A percentile compares a stretch with the other conserved stretches of the same genome.
Conservation (phyloP, 768 basidiomycete species). For the Lepiota venenata region DNA sequence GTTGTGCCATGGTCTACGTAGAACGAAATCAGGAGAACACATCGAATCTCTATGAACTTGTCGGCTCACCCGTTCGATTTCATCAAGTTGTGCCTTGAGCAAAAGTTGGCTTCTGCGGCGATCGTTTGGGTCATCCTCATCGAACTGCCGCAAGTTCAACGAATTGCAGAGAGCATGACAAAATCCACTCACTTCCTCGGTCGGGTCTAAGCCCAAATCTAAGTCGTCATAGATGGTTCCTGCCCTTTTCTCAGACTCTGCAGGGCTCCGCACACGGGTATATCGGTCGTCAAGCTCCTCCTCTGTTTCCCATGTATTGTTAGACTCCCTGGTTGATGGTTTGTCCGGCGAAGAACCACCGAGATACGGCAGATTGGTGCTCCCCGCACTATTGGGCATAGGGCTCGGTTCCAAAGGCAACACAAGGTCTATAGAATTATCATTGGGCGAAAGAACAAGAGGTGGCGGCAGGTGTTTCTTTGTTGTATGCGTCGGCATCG, state of each 20-base stretch:
- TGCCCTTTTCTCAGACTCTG: slow-evolving; percentile 41
- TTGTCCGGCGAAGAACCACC: slow-evolving; percentile 18
- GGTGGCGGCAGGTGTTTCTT: slow-evolving; percentile 56
- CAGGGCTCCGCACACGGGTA: slow-evolving; percentile 29
- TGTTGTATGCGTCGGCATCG: slow-evolving; percentile 24
- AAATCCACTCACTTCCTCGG: slow-evolving; percentile 36
- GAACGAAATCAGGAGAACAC: slow-evolving; percentile 1
- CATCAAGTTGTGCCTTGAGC: slow-evolving; percentile 74
- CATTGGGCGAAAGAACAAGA: slow-evolving; percentile 43
- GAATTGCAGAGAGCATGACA: slow-evolving; percentile 3
- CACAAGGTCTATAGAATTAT: slow-evolving; percentile 24
- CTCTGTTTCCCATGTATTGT: slow-evolving; percentile 13
- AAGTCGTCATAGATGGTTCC: slow-evolving; percentile 52
- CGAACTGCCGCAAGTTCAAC: slow-evolving; percentile 41
- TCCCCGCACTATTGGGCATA: slow-evolving; percentile 30
- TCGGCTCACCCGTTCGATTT: slow-evolving; percentile 61
- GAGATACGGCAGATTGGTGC: slow-evolving; percentile 45
- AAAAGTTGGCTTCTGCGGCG: slow-evolving; percentile 70
- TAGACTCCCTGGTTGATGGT: slow-evolving; percentile 4
- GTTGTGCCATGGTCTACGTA: slow-evolving; percentile 56
- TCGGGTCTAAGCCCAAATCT: slow-evolving; percentile 45
- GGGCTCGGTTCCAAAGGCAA: slow-evolving; percentile 35
- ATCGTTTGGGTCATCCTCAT: slow-evolving; percentile 71
- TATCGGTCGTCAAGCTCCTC: slow-evolving; percentile 43
- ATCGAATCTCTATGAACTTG: not conserved